Conservation (phyloP, 169 alveolate species). For the Plasmodium adleri region DNA sequence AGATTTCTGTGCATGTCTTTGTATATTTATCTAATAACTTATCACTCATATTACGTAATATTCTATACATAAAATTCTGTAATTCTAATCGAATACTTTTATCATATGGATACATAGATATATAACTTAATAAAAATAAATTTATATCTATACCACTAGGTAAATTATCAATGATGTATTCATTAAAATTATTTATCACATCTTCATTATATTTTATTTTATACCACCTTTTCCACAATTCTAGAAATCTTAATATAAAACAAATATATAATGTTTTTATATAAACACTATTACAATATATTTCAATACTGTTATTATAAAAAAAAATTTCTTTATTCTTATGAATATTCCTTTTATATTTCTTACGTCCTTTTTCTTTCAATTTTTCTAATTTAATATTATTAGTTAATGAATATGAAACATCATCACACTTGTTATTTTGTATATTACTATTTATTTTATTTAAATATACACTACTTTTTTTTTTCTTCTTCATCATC, state of each 20-base stretch:
- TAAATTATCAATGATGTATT: constrained; percentile 34
- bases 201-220: constrained; percentile 21
- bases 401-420: not conserved
- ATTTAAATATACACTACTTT: too few relatives aligned
- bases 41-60: constrained; percentile 20
- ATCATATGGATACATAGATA: constrained; percentile 77
- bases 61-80: constrained; percentile 33
- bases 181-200: constrained; percentile 17
- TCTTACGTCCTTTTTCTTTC: not conserved
- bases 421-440: too few relatives aligned
- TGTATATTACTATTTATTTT: too few relatives aligned
- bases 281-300: constrained; percentile 53
- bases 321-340: not conserved
- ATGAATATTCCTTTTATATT: not conserved
- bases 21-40: constrained; percentile 39
- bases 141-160: constrained; percentile 13
- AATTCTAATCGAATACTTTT: constrained; percentile 63
- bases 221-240: constrained; percentile 18
- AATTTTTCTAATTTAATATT: not conserved
- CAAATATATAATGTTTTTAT: constrained; percentile 72
- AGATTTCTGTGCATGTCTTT: constrained; percentile 41
- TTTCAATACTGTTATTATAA: constrained; percentile 19
- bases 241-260: constrained; percentile 44
- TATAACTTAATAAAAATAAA: constrained; percentile 72
- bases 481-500: not conserved